Percentiles rank a stretch among this genome's conserved stretches.
Conservation (phyloP, 208 protist species). For the Leishmania turanica region DNA sequence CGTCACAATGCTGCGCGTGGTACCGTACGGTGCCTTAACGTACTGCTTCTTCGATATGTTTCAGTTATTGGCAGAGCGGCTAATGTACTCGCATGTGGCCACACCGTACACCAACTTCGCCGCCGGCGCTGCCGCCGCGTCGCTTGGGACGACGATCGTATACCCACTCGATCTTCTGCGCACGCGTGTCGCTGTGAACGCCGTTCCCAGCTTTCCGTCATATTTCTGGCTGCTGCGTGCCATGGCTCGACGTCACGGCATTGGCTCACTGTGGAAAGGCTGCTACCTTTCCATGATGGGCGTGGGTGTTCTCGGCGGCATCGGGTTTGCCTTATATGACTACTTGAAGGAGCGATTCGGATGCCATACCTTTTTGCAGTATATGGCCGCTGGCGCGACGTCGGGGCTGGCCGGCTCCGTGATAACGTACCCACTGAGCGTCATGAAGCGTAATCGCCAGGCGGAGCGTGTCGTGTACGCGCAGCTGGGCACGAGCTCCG, state of each 20-base stretch:
- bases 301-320: constrained; percentile 85
- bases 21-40: constrained; percentile 93
- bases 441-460: constrained; percentile 86
- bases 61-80: constrained; percentile 67
- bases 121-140: constrained; percentile 84
- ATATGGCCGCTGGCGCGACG: constrained; percentile 66
- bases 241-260: constrained; percentile 56
- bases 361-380: constrained; percentile 66
- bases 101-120: constrained; percentile 78
- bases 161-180: constrained; percentile 95
- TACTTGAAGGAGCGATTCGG: constrained; percentile 72
- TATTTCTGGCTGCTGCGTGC: constrained; percentile 81
- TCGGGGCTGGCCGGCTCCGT: constrained; percentile 79
- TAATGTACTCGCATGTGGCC: constrained; percentile 74
- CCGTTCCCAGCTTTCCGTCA: constrained; percentile 55
- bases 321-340: constrained; percentile 92
- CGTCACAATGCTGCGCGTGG: constrained; percentile 92
- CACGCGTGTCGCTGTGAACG: constrained; percentile 69
- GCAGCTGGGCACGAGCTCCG: constrained; percentile 29
- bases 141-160: constrained; percentile 78
- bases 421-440: constrained; percentile 87
- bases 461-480: constrained; percentile 60
- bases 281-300: constrained; percentile 88
- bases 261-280: constrained; percentile 75
- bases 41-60: constrained; percentile 94